Conservation (phyloP, 148 eudicot genomes). For the Amaranthus hypochondriacus region DNA sequence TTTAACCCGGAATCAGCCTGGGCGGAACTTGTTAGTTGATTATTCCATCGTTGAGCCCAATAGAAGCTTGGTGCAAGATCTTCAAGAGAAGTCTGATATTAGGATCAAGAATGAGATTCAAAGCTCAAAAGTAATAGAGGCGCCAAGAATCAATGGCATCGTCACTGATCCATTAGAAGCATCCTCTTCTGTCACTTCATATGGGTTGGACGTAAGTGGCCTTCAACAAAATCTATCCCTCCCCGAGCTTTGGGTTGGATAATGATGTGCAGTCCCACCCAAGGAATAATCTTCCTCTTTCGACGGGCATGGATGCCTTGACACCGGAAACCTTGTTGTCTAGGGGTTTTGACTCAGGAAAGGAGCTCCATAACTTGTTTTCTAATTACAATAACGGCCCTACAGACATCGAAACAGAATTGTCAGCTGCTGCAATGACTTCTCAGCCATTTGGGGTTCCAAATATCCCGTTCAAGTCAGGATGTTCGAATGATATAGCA, state of each 20-base stretch:
- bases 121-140: constrained; percentile 49
- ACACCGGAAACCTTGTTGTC: constrained; percentile 89
- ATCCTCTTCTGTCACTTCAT: constrained; percentile 78
- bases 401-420: constrained; percentile 74
- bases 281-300: constrained; percentile 50
- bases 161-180: constrained; percentile 61
- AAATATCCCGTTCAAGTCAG: constrained; percentile 64
- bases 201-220: constrained; percentile 69
- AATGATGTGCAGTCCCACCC: constrained; percentile 78
- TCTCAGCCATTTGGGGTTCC: constrained; percentile 82
- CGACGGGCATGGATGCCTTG: constrained; percentile 50
- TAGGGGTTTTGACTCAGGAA: constrained; percentile 86
- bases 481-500: constrained; percentile 65
- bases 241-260: constrained; percentile 53
- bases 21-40: constrained; percentile 34
- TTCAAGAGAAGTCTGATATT: constrained; percentile 43
- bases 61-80: constrained; percentile 42
- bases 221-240: constrained; percentile 61
- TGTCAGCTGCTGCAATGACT: constrained; percentile 70
- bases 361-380: constrained; percentile 72
- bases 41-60: constrained; percentile 41
- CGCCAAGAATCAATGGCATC: constrained; percentile 47
- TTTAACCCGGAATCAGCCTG: constrained; percentile 47
- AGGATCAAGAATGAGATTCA: constrained; percentile 55
- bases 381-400: constrained; percentile 59